Evolutionary conservation across 148 eudicot genomes (phyloP).

Genomic region (Oxyria digyna): DNA sequence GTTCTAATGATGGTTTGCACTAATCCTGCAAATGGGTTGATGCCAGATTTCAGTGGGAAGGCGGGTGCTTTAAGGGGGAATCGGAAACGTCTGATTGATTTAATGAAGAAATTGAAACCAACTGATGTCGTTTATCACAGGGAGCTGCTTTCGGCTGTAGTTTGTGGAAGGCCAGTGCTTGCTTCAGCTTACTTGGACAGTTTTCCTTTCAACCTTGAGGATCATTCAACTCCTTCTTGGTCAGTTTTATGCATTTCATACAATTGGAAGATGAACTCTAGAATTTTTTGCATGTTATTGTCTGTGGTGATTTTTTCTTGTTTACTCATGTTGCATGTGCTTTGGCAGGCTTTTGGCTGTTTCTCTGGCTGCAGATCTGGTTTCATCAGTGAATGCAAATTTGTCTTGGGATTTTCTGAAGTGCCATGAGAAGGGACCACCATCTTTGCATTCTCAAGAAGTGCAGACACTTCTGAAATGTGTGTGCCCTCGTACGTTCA

Average conservation of each 20-base stretch:
- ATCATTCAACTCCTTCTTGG: conserved; percentile 66
- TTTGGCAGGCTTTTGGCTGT: conserved; percentile 70
- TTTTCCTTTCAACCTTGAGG: conserved; percentile 84
- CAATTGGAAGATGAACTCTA: background rate
- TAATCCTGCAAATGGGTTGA: conserved; percentile 84
- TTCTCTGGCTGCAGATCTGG: conserved; percentile 66
- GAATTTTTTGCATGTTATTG: background rate
- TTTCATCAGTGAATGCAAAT: conserved; percentile 55
- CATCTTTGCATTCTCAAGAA: conserved; percentile 31
- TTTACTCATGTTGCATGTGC: conserved; percentile 3
- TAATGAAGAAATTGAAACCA: conserved; percentile 90
- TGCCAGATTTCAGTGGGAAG: conserved; percentile 64
- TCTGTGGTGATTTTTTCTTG: background rate
- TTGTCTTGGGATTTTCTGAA: conserved; percentile 48
- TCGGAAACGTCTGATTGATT: conserved; percentile 49
- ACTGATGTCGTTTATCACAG: conserved; percentile 56
- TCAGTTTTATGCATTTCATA: conserved; percentile 23
- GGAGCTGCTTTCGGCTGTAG: conserved; percentile 61
- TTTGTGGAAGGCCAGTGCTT: conserved; percentile 54
- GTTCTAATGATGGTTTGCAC: conserved; percentile 71
- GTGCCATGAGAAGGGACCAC: conserved; percentile 15
- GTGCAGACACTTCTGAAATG: conserved; percentile 67
- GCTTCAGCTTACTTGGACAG: conserved; percentile 73
- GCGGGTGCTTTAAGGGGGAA: conserved; percentile 67
- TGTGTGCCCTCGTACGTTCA: conserved; percentile 61